A percentile compares a stretch with the other conserved stretches of the same genome.
Evolutionary conservation across 202 grass and related monocot species (phyloP).

Genomic region (Elaeis oleifera): DNA sequence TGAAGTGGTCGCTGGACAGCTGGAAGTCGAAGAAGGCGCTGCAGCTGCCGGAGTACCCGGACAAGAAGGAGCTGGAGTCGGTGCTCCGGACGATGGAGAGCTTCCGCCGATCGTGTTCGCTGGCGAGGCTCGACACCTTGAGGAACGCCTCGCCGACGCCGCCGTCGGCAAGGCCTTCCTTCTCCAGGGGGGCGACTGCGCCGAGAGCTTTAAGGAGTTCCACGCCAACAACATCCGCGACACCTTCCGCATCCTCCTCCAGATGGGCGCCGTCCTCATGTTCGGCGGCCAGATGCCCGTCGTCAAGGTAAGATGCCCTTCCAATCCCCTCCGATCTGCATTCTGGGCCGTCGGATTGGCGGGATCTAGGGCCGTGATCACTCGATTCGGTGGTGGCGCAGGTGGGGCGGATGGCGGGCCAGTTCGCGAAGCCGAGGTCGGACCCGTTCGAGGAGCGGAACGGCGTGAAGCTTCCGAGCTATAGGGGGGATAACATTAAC

Average conservation of each 20-base stretch:
- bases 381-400: conserved; percentile 12
- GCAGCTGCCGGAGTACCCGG: conserved; percentile 87
- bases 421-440: conserved; percentile 90
- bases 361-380: not conserved
- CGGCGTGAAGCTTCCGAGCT: conserved; percentile 81
- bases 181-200: conserved; percentile 86
- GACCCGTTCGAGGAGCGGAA: conserved; percentile 59
- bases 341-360: conserved; percentile 16
- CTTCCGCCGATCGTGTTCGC: conserved; percentile 88
- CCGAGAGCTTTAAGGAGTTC: conserved; percentile 99
- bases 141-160: conserved; percentile 79
- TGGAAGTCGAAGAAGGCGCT: conserved; percentile 84
- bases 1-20: conserved; percentile 72
- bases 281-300: conserved; percentile 85
- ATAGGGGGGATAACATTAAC: conserved; percentile 96
- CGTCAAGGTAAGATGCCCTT: conserved; percentile 47
- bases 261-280: conserved; percentile 97
- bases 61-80: conserved; percentile 55
- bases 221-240: conserved; percentile 92
- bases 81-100: conserved; percentile 86
- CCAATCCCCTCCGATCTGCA: conserved; percentile 15
- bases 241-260: conserved; percentile 86
- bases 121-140: conserved; percentile 72
- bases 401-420: conserved; percentile 94
- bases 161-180: conserved; percentile 90